Evolutionary conservation across 139 green algal genomes (phyloP).

Genomic region (Chlamydomonas sp.): DNA sequence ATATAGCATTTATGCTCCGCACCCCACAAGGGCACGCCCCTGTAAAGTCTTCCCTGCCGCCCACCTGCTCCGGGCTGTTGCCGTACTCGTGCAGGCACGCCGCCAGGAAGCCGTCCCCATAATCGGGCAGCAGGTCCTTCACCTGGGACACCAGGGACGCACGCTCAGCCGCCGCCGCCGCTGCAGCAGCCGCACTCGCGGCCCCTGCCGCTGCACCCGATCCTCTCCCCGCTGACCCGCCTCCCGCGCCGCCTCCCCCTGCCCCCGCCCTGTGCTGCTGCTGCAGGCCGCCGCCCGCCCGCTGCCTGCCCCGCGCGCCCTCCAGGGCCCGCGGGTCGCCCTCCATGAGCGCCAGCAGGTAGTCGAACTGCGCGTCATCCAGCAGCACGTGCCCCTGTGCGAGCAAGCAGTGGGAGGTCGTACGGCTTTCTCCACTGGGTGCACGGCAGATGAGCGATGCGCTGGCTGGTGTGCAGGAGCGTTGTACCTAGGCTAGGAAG

Average conservation of each 20-base stretch:
- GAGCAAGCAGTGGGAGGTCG: background rate
- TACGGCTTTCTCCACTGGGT: background rate
- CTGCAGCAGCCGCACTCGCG: background rate
- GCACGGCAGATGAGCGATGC: background rate
- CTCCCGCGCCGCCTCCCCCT: background rate
- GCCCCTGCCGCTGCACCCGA: background rate
- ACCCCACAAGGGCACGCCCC: too few relatives aligned
- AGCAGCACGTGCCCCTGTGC: constrained; percentile 58
- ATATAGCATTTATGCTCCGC: too few relatives aligned
- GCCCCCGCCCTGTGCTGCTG: constrained; percentile 5
- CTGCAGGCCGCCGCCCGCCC: background rate
- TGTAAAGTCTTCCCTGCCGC: background rate
- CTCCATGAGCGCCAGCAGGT: constrained; percentile 77
- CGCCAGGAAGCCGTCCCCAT: constrained; percentile 78
- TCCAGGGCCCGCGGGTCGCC: constrained; percentile 33
- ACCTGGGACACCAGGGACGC: constrained; percentile 47
- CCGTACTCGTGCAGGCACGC: constrained; percentile 63
- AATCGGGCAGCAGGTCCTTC: constrained; percentile 81
- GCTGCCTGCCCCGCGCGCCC: constrained; percentile 22
- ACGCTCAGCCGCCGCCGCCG: background rate
- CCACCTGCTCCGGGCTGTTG: constrained; percentile 62
- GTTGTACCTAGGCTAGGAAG: too few relatives aligned
- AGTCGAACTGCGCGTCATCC: constrained; percentile 82
- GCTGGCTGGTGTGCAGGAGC: background rate
- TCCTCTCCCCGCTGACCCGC: background rate